Base-by-base conservation (phyloP, 176 grass and related monocot species). In the Avena sativa region DNA sequence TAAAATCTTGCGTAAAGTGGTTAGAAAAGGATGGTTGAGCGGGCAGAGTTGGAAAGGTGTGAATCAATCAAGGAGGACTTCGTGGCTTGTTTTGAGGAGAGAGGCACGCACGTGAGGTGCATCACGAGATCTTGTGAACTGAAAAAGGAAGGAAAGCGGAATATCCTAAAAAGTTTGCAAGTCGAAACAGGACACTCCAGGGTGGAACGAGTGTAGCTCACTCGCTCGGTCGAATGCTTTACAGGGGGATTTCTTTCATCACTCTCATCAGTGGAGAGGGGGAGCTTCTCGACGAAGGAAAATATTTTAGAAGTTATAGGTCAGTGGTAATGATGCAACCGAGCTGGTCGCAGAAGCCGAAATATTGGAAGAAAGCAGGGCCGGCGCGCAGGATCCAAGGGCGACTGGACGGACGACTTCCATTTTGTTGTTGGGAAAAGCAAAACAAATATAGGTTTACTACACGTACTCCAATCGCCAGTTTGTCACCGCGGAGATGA, bases 301-400 rank as follows among this genome's bases (percentile, higher is more conserved):
- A 69, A 15, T 63, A 76, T 11, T 57, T 57, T 8, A 57, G 55
- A 57, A 57, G 28, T 28, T 48, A 47, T 47, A 47, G 40, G 40
- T 5, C 8, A 6, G 1, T 4, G 1, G 61, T 2, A 52, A 86
- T 61, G 89, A 84, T 87, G 85, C 51, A 17, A 87, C 67, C 36
- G 44, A 66, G 76, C 36, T 87, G 85, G 48, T 72, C 13, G 28
- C 28, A 87, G 10, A 74, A 15, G 75, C 43, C 89, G 79, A 59
- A 44, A 72, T 60, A 49, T 3, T 43, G 59, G 81, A 61, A 49
- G 61, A 84, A 36, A 84, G 21, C 9, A 20, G 6, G 69, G 38
- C 9, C 36, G 10, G 20, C 70, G 80, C 89, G 43, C 85, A 75
- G 85, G 85, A 91, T 91, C 85, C 85, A 69, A 84, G 85, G 46